These are phyloP conservation scores for Sporothrix pseudoabietina DNA, from an alignment of 2,329 filamentous ascomycete species.

Conservation along the genomic window DNA sequence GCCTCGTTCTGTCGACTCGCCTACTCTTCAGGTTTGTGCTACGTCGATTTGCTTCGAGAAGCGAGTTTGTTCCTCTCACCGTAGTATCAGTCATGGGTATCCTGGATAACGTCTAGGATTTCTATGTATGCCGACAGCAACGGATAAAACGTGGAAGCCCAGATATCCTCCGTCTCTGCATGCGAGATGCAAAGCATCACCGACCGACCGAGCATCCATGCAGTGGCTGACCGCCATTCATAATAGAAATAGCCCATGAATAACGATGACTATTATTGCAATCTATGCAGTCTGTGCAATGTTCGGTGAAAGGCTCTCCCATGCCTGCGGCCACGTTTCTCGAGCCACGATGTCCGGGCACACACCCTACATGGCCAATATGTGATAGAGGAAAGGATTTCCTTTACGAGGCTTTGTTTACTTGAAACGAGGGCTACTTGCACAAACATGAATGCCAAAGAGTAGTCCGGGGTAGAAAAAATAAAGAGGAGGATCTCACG, in stretches of 20 bases:
- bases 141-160: conserved; percentile 16
- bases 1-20: conserved; percentile 42
- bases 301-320: neutral
- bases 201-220: conserved; percentile 1
- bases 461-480: neutral
- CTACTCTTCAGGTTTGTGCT: conserved; percentile 52
- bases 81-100: neutral
- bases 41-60: neutral
- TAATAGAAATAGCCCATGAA: neutral
- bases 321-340: conserved; percentile 13
- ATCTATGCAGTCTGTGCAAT: conserved; percentile 9
- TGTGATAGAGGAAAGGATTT: no score
- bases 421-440: neutral
- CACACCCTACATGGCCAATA: neutral
- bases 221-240: neutral
- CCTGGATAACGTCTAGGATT: neutral
- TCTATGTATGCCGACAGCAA: neutral
- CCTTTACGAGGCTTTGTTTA: neutral
- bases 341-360: neutral
- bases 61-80: neutral
- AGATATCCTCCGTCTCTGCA: neutral
- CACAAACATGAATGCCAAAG: neutral
- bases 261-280: neutral
- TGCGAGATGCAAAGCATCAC: conserved; percentile 10
- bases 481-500: neutral